Percentiles rank a stretch among this genome's conserved stretches.
Conservation (phyloP, 2,329 filamentous ascomycete genomes). For the Pyricularia sp. region DNA sequence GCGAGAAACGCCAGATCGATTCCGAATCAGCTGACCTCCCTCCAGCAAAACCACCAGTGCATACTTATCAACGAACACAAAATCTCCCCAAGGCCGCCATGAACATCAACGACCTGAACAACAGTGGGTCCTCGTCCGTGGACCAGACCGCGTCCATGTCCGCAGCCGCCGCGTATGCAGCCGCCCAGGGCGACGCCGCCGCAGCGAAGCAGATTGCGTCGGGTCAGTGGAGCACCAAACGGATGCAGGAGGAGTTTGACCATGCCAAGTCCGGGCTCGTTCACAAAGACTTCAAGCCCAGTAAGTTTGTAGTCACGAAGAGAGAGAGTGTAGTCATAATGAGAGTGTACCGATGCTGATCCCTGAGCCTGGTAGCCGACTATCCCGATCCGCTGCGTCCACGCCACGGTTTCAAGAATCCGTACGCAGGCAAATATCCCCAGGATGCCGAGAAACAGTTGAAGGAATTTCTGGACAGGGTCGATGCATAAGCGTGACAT, state of each 20-base stretch:
- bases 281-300: conserved; percentile 32
- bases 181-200: conserved; percentile 3
- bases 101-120: background rate
- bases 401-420: conserved; percentile 16
- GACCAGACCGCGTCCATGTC: background rate
- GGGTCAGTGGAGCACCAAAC: conserved; percentile 14
- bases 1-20: background rate
- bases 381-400: conserved; percentile 35
- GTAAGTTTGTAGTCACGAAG: conserved; percentile 17
- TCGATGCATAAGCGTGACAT: background rate
- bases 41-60: background rate
- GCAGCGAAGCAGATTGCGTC: background rate
- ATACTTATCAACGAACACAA: background rate
- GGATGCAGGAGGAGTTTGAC: conserved; percentile 31
- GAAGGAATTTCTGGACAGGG: conserved; percentile 9
- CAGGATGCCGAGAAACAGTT: conserved; percentile 25
- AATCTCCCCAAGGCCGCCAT: background rate
- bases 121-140: background rate
- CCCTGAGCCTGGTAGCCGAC: conserved; percentile 14
- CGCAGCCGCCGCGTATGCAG: conserved; percentile 3
- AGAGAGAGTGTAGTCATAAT: too few species aligned
- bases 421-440: conserved; percentile 12
- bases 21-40: background rate
- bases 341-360: background rate
- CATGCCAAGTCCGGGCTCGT: conserved; percentile 22